phyloP scores from a whole-genome alignment of 495 filamentous ascomycete species.

The Aspergillus indologenus region DNA sequence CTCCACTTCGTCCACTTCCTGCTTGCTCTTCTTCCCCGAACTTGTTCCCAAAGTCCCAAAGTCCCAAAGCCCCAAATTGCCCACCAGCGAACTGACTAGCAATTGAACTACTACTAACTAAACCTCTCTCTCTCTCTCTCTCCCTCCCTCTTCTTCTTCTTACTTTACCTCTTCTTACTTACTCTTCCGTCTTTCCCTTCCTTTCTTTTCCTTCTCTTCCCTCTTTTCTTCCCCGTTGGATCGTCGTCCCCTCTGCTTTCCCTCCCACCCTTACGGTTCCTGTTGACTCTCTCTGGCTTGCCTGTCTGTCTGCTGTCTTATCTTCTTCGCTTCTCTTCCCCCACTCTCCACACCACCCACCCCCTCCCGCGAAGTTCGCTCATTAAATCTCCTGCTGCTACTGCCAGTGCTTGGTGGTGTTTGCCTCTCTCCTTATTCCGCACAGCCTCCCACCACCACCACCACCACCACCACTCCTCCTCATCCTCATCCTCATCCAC shows the following conservation, averaged over 20 bases:
- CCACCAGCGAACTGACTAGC: not conserved
- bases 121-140: conserved; percentile 9
- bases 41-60: conserved; percentile 15
- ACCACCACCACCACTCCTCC: too few species aligned
- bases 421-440: conserved; percentile 9
- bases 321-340: not conserved
- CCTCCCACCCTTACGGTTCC: not conserved
- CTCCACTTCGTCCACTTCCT: conserved; percentile 18
- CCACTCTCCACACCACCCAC: not conserved
- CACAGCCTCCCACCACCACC: conserved; percentile 7
- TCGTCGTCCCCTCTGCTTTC: conserved; percentile 1
- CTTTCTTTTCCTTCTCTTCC: not conserved
- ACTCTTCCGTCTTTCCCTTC: conserved; percentile 2
- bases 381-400: conserved; percentile 9
- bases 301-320: not conserved
- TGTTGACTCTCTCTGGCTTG: too few species aligned
- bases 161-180: conserved; percentile 4
- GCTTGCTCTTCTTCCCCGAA: conserved; percentile 21
- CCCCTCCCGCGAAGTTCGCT: not conserved
- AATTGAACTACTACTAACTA: not conserved
- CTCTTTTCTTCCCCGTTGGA: not conserved
- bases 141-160: conserved; percentile 11
- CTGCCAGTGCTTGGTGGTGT: conserved; percentile 1
- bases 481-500: too few species aligned
- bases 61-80: too few species aligned